These are phyloP conservation scores for Dipodascus albidus DNA, from an alignment of 805 yeast species.

Conservation along the genomic window DNA sequence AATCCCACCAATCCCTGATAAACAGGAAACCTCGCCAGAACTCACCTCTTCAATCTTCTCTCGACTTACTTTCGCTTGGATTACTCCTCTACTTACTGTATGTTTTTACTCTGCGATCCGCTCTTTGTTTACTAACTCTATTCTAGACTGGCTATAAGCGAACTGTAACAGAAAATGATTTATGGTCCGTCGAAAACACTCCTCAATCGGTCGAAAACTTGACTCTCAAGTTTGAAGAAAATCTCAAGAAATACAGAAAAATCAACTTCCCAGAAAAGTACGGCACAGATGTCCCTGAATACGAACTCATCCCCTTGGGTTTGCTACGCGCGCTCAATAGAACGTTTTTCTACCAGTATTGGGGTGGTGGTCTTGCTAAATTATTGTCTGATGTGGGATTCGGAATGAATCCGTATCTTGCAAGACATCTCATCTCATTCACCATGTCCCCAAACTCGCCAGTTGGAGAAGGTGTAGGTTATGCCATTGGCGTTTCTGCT, in stretches of 20 bases:
- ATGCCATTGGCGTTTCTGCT: slow-evolving; percentile 54
- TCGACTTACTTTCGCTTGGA: slow-evolving; percentile 14
- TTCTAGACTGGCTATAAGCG: slow-evolving; percentile 45
- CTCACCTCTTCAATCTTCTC: slow-evolving; percentile 9
- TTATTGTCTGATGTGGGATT: slow-evolving; percentile 24
- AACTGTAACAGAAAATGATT: slow-evolving; percentile 46
- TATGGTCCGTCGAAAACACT: slow-evolving; percentile 33
- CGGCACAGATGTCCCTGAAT: slow-evolving; percentile 3
- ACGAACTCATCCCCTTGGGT: slow-evolving; percentile 11
- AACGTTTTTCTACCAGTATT: slow-evolving; percentile 25
- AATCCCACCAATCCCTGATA: slow-evolving; percentile 2
- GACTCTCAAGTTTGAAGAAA: slow-evolving; percentile 26
- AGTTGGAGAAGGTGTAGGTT: slow-evolving; percentile 58
- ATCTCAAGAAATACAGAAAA: slow-evolving; percentile 22
- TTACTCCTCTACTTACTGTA: slow-evolving; percentile 10
- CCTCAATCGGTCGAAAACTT: slow-evolving; percentile 25
- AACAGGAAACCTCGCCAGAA: slow-evolving; percentile 13
- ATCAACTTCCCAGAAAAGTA: slow-evolving; percentile 10
- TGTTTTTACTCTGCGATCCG: slow-evolving; percentile 1
- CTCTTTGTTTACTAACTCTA: neutral
- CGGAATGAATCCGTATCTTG: slow-evolving; percentile 55
- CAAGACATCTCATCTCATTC: slow-evolving; percentile 51
- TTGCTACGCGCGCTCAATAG: slow-evolving; percentile 26
- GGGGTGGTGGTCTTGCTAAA: slow-evolving; percentile 26
- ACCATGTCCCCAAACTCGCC: slow-evolving; percentile 40